Percentiles rank a stretch among this genome's conserved stretches.
These are phyloP conservation scores for Basidioascus undulatus DNA, from an alignment of 768 basidiomycete genomes.

Conservation along the genomic window DNA sequence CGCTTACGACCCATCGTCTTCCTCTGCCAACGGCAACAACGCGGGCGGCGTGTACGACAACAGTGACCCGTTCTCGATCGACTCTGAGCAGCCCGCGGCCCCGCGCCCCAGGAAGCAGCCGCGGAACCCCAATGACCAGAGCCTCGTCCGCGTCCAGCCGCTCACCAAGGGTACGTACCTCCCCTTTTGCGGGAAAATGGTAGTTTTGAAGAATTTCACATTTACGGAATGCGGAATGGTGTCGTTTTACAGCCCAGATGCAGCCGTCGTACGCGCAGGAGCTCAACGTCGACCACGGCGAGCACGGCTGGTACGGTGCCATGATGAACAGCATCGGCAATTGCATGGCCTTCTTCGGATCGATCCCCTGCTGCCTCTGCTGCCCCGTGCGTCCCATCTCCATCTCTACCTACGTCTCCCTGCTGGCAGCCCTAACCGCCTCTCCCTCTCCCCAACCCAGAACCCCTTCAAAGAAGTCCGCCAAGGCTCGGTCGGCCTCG, in stretches of 20 bases:
- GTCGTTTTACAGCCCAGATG: slow-evolving; percentile 11
- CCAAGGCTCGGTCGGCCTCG: slow-evolving; percentile 73
- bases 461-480: slow-evolving; percentile 33
- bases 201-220: no score
- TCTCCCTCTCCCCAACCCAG: slow-evolving; percentile 15
- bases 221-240: no score
- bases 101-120: no score
- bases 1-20: no score
- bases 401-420: background rate
- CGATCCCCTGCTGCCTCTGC: slow-evolving; percentile 55
- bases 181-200: no score
- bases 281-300: slow-evolving; percentile 41
- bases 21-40: no score
- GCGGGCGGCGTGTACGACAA: no score
- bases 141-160: no score
- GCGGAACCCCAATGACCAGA: no score
- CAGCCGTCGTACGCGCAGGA: slow-evolving; percentile 86
- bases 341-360: slow-evolving; percentile 37
- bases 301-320: slow-evolving; percentile 30
- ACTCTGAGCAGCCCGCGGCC: no score
- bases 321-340: slow-evolving; percentile 22
- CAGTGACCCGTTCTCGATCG: no score
- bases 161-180: no score
- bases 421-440: slow-evolving; percentile 3
- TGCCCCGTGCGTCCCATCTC: slow-evolving; percentile 44